These are phyloP conservation scores for Gyromitra esculenta DNA, from an alignment of 2,329 filamentous ascomycete genomes.

Conservation along the genomic window DNA sequence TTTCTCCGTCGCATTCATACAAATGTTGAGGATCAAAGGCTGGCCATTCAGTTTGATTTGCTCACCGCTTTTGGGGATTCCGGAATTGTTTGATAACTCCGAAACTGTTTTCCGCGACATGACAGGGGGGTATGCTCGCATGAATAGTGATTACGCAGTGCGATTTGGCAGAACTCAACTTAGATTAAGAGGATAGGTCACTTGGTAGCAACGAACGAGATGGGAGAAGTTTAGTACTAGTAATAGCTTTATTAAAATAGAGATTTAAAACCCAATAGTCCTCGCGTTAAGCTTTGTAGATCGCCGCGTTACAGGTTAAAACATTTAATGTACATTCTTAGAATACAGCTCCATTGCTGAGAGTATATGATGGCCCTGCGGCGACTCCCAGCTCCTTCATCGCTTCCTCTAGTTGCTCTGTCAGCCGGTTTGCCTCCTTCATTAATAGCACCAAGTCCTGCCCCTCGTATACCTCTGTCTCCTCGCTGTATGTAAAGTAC, in stretches of 20 bases:
- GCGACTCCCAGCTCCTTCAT: background rate
- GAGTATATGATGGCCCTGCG: constrained; percentile 8
- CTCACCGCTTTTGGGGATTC: too few relatives aligned
- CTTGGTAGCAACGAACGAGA: too few relatives aligned
- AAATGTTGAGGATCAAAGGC: too few relatives aligned
- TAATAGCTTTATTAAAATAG: background rate
- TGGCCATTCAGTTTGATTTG: too few relatives aligned
- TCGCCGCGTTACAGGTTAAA: background rate
- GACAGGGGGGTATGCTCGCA: too few relatives aligned
- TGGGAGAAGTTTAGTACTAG: background rate
- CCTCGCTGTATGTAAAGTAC: background rate
- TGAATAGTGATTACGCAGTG: too few relatives aligned
- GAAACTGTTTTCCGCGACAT: too few relatives aligned
- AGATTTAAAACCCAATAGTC: background rate
- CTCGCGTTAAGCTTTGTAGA: background rate
- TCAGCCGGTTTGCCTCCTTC: background rate
- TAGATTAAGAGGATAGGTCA: too few relatives aligned
- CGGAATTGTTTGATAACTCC: too few relatives aligned
- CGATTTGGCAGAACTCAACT: too few relatives aligned
- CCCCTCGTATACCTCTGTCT: background rate
- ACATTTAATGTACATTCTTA: background rate
- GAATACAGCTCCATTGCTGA: constrained; percentile 5
- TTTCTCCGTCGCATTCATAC: too few relatives aligned
- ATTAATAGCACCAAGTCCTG: background rate
- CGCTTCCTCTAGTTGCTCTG: background rate